Percentiles rank a stretch among this genome's conserved stretches.
phyloP scores from a whole-genome alignment of 1,139 yeast genomes.

The Sugiyamaella castrensis region DNA sequence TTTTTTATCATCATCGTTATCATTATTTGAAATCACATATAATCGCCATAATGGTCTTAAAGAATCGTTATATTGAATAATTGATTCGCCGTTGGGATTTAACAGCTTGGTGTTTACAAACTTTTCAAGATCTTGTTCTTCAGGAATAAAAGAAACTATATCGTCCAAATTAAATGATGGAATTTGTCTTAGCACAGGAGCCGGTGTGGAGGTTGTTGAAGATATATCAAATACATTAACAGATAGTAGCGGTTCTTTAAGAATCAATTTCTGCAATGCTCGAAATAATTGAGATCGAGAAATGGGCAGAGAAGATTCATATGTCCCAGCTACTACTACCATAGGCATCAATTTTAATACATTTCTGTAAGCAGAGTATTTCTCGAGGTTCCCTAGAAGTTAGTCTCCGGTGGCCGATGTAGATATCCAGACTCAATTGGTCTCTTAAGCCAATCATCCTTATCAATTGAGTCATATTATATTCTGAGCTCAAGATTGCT shows the following conservation, averaged over 20 bases:
- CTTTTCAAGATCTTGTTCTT: slow-evolving; percentile 11
- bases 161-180: slow-evolving; percentile 16
- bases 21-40: slow-evolving; percentile 11
- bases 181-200: slow-evolving; percentile 11
- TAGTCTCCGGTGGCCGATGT: too few species aligned
- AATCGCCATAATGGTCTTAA: slow-evolving; percentile 25
- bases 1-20: slow-evolving; percentile 6
- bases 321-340: slow-evolving; percentile 22
- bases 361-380: slow-evolving; percentile 20
- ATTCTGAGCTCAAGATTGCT: too few species aligned
- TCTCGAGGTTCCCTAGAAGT: slow-evolving; percentile 19
- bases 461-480: too few species aligned
- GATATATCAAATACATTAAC: slow-evolving; percentile 13
- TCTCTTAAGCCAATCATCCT: too few species aligned
- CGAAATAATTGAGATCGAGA: slow-evolving; percentile 16
- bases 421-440: too few species aligned
- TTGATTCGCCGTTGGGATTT: slow-evolving; percentile 4
- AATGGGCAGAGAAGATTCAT: slow-evolving; percentile 12
- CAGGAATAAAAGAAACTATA: slow-evolving; percentile 16
- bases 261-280: slow-evolving; percentile 18
- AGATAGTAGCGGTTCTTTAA: slow-evolving; percentile 16
- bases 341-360: slow-evolving; percentile 17
- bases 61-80: slow-evolving; percentile 15
- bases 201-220: not conserved
- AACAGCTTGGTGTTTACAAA: slow-evolving; percentile 15